Evolutionary conservation across 177 flowering plant genomes (phyloP), one percentile per base, ranked within the genome.

Genomic region (Vitis hybrid): DNA sequence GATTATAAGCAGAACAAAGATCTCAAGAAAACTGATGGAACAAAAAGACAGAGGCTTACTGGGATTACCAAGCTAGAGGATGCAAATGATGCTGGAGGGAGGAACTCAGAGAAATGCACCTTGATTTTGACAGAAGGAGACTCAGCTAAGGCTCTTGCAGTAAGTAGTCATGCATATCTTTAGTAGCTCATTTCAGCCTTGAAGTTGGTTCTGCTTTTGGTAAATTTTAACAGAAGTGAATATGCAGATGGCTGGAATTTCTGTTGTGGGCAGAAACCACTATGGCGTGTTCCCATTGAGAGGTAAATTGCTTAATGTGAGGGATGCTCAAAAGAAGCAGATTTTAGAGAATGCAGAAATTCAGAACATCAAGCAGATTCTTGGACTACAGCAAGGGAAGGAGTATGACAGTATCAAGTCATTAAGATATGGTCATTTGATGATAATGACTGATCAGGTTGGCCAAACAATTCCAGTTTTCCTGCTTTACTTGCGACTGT

Each of bases 381-480:
- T 95, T 32, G 99, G 99, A 46, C 80, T 95, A 59, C 91, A 93
- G 78, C 98, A 93, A 30, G 86, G 80, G 11, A 86, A 87, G 79
- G 79, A 78, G 51, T 95, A 95, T 75, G 86, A 80, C 17, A 84
- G 65, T 79, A 83, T 85, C 62, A 90, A 90, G 76, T 74, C 88
- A 3, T 78, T 95, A 69, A 86, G 98, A 88, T 95, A 95, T 78
- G 99, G 99, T 15, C 97, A 89, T 74, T 68, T 95, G 80, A 95
- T 95, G 99, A 93, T 95, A n/a, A 95, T 95, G 99, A 91, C 99
- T 27, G 98, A 95, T 84, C 99, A 95, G 97, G 99, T 94, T 52
- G 6, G 52, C 54, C 21, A 18, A 21, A 13, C 10, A 6, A 9
- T 30, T 56, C 1, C n/a, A 2, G 17, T 50, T 70, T 55, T 58